Evolutionary conservation across 164 flowering plant genomes (phyloP).

Genomic region (Nymphaea colorata): DNA sequence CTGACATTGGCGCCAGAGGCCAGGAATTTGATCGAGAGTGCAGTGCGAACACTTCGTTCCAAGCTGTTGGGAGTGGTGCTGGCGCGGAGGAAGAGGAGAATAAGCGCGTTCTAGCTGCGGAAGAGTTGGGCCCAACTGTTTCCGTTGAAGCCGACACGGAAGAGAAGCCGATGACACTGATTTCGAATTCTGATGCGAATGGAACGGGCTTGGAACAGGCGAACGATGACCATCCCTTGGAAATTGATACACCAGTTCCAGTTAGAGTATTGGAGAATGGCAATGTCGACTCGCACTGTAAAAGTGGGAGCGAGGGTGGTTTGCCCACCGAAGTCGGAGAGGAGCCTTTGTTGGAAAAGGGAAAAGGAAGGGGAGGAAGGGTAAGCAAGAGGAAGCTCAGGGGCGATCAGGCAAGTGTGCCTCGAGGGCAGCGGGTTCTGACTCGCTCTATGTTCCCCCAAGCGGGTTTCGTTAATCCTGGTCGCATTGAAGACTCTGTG

Average conservation of each 20-base stretch:
- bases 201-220: background rate
- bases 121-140: background rate
- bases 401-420: background rate
- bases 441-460: background rate
- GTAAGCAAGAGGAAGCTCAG: slow-evolving; percentile 1
- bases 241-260: slow-evolving; percentile 4
- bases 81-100: background rate
- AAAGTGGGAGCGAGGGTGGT: background rate
- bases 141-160: background rate
- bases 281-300: background rate
- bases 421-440: background rate
- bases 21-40: slow-evolving; percentile 15
- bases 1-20: slow-evolving; percentile 2
- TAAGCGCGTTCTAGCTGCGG: background rate
- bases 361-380: slow-evolving; percentile 2
- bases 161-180: background rate
- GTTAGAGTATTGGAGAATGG: background rate
- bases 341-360: background rate
- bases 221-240: slow-evolving; percentile 3
- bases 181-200: background rate
- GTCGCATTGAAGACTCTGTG: background rate
- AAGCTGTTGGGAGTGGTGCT: background rate
- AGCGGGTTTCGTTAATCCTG: background rate
- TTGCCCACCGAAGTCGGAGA: background rate
- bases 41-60: slow-evolving; percentile 7